These are phyloP conservation scores for Acer yangbiense DNA, from an alignment of 345 rosid genomes.

Conservation along the genomic window DNA sequence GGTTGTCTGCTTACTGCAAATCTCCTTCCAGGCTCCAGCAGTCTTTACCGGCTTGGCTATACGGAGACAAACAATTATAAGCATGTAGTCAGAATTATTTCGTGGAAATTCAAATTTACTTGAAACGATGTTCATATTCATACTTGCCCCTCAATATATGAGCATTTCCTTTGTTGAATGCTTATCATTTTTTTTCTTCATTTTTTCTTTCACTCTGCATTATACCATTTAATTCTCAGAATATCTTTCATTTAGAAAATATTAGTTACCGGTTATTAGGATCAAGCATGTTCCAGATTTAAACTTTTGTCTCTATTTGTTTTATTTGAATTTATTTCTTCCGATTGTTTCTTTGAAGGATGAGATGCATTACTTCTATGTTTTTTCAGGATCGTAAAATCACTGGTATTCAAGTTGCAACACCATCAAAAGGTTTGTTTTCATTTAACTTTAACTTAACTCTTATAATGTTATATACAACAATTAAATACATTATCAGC, in stretches of 20 bases:
- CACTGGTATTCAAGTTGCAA: conserved; percentile 33
- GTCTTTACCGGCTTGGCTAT: not conserved
- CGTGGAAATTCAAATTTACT: not conserved
- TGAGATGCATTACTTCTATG: not conserved
- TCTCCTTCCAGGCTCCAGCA: not conserved
- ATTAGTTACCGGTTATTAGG: no score
- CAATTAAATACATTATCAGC: not conserved
- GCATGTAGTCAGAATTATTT: not conserved
- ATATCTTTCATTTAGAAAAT: no score
- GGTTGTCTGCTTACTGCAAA: not conserved
- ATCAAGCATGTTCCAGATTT: no score
- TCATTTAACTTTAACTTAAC: not conserved
- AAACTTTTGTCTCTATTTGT: no score
- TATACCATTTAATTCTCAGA: no score
- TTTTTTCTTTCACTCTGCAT: no score
- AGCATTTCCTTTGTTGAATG: not conserved
- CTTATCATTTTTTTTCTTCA: not conserved
- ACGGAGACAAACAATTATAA: not conserved
- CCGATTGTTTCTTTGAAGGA: not conserved
- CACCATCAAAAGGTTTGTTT: conserved; percentile 34
- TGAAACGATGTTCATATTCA: not conserved
- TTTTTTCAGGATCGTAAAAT: conserved; percentile 38
- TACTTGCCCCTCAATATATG: not conserved
- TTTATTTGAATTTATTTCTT: no score
- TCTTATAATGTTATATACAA: not conserved